These are phyloP conservation scores for Colletotrichum graminicola DNA, from an alignment of 2,329 filamentous ascomycete genomes.

Conservation along the genomic window DNA sequence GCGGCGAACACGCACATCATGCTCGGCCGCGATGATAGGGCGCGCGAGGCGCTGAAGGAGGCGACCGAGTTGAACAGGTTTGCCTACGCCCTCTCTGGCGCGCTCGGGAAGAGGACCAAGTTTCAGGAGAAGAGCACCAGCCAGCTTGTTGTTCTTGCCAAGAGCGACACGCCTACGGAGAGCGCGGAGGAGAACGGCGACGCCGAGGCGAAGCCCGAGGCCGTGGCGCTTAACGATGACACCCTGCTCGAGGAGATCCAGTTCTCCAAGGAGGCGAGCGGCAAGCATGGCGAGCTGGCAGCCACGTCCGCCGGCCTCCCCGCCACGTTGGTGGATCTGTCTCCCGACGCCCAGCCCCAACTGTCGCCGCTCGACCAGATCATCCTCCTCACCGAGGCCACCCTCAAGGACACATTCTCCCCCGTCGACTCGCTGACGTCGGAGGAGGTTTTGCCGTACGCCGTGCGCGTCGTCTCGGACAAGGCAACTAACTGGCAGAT, in stretches of 20 bases:
- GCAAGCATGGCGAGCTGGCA: constrained; percentile 51
- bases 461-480: constrained; percentile 86
- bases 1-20: constrained; percentile 86
- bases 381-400: constrained; percentile 87
- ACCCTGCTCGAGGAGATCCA: constrained; percentile 90
- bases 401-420: constrained; percentile 88
- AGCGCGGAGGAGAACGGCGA: constrained; percentile 44
- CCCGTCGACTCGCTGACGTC: constrained; percentile 87
- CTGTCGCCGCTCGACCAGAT: constrained; percentile 88
- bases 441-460: constrained; percentile 95
- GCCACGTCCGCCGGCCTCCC: constrained; percentile 64
- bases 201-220: constrained; percentile 66
- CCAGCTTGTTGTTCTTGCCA: constrained; percentile 91
- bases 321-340: constrained; percentile 70
- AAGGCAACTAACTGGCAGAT: constrained; percentile 98
- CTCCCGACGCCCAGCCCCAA: constrained; percentile 84
- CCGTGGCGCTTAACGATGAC: constrained; percentile 88
- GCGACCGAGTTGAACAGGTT: constrained; percentile 79
- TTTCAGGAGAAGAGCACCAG: constrained; percentile 85
- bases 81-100: constrained; percentile 84
- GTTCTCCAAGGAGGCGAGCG: constrained; percentile 67
- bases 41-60: constrained; percentile 75
- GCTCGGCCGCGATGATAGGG: constrained; percentile 83
- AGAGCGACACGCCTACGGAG: constrained; percentile 62
- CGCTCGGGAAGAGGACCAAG: constrained; percentile 85